Evolutionary conservation across 345 rosid species (phyloP).

Genomic region (Aquilaria sinensis): DNA sequence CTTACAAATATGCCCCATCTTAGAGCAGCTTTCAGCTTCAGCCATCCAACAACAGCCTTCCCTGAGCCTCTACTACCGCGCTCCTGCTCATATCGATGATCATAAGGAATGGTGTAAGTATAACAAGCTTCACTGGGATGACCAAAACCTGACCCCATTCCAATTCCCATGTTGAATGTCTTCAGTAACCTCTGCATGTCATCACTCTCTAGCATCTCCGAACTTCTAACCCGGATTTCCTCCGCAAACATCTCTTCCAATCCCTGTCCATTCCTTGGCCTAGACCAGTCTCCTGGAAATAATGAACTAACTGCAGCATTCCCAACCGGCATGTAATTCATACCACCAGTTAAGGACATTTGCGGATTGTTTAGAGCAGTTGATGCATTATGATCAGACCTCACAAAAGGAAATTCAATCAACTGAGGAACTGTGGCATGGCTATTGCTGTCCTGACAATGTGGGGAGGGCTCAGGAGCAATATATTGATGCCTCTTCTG

Average conservation of each 20-base stretch:
- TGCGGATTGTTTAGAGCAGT: conserved; percentile 34
- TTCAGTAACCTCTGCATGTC: conserved; percentile 88
- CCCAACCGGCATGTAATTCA: conserved; percentile 39
- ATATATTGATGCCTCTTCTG: conserved; percentile 30
- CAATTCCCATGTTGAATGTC: conserved; percentile 44
- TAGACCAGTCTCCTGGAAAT: conserved; percentile 61
- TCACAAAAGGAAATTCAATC: conserved; percentile 53
- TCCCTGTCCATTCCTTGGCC: conserved; percentile 41
- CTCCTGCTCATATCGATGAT: conserved; percentile 32
- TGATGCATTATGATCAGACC: conserved; percentile 31
- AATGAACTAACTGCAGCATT: conserved; percentile 33
- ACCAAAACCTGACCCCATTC: conserved; percentile 45
- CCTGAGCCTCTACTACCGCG: conserved; percentile 49
- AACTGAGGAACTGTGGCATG: conserved; percentile 38
- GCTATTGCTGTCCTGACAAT: conserved; percentile 27
- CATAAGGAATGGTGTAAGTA: conserved; percentile 44
- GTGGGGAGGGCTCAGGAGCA: conserved; percentile 31
- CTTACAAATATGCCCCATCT: conserved; percentile 97
- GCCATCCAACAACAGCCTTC: conserved; percentile 96
- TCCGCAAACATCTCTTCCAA: conserved; percentile 59
- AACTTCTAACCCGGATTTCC: conserved; percentile 71
- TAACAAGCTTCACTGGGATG: conserved; percentile 50
- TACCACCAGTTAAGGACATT: conserved; percentile 31
- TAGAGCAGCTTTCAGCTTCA: conserved; percentile 78
- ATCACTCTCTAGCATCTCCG: conserved; percentile 79